Evolutionary conservation across 805 yeast species (phyloP).

Genomic region (Candida boleticola): DNA sequence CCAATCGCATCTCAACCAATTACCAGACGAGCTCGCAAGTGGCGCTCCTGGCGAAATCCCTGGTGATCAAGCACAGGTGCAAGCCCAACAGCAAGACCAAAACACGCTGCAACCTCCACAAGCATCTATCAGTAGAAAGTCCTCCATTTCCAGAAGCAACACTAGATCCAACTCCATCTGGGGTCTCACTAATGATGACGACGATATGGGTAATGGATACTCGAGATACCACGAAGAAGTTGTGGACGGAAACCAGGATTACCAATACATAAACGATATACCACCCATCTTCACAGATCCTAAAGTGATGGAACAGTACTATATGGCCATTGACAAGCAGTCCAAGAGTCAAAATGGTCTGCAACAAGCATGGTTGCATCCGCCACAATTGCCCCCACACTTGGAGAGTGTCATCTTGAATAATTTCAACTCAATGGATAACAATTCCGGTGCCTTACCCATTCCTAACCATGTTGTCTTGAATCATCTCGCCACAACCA

Average conservation of each 20-base stretch:
- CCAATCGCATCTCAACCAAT: conserved; percentile 24
- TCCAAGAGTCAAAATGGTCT: conserved; percentile 55
- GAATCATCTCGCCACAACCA: conserved; percentile 93
- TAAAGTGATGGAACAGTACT: conserved; percentile 83
- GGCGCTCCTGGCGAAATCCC: conserved; percentile 3
- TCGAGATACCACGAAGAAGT: conserved; percentile 71
- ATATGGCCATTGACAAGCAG: conserved; percentile 69
- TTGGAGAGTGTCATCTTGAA: conserved; percentile 90
- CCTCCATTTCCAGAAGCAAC: conserved; percentile 27
- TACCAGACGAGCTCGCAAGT: conserved; percentile 12
- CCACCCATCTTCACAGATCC: conserved; percentile 87
- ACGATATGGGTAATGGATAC: conserved; percentile 82
- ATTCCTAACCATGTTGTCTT: conserved; percentile 94
- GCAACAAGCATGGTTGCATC: conserved; percentile 72
- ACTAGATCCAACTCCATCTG: conserved; percentile 58
- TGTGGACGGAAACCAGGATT: conserved; percentile 15
- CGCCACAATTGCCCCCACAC: conserved; percentile 97
- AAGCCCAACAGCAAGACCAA: conserved; percentile 9
- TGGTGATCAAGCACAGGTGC: conserved; percentile 6
- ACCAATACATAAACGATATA: conserved; percentile 60
- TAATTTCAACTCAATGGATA: conserved; percentile 59
- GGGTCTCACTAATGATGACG: conserved; percentile 63
- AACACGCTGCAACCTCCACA: conserved; percentile 7
- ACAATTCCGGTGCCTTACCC: conserved; percentile 84
- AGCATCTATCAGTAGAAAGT: conserved; percentile 20